Percentiles rank a stretch among this genome's conserved stretches.
These are phyloP conservation scores for Torulaspora microellipsoides DNA, from an alignment of 805 yeast species.

Conservation along the genomic window DNA sequence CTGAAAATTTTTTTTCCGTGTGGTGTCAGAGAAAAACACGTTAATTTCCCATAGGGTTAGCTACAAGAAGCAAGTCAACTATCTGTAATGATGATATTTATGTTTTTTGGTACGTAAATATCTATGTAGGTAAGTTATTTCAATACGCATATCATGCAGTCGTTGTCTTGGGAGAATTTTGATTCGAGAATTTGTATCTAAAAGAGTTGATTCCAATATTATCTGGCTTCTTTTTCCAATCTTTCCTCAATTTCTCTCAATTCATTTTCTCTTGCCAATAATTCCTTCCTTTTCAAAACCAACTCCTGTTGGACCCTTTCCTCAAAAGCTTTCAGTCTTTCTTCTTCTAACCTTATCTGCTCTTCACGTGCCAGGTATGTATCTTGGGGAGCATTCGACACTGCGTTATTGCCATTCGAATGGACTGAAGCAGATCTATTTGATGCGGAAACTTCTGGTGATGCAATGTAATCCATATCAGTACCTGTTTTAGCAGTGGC, in stretches of 20 bases:
- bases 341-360: conserved; percentile 85
- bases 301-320: conserved; percentile 86
- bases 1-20: too few species aligned
- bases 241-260: conserved; percentile 75
- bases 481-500: conserved; percentile 19
- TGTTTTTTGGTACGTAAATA: too few species aligned
- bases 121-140: too few species aligned
- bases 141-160: too few species aligned
- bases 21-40: too few species aligned
- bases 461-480: conserved; percentile 9
- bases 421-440: conserved; percentile 4
- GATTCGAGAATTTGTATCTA: too few species aligned
- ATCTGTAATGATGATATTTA: too few species aligned
- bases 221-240: conserved; percentile 50
- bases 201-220: too few species aligned
- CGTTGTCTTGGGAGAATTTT: too few species aligned
- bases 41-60: too few species aligned
- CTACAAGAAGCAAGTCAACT: too few species aligned
- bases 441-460: conserved; percentile 12
- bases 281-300: conserved; percentile 72
- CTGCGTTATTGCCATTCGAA: conserved; percentile 3
- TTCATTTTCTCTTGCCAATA: conserved; percentile 79
- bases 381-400: conserved; percentile 26
- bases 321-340: conserved; percentile 78
- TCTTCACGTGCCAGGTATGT: conserved; percentile 71